Evolutionary conservation across 2,329 filamentous ascomycete genomes (phyloP).

Genomic region (Calonectria multiphialidica): DNA sequence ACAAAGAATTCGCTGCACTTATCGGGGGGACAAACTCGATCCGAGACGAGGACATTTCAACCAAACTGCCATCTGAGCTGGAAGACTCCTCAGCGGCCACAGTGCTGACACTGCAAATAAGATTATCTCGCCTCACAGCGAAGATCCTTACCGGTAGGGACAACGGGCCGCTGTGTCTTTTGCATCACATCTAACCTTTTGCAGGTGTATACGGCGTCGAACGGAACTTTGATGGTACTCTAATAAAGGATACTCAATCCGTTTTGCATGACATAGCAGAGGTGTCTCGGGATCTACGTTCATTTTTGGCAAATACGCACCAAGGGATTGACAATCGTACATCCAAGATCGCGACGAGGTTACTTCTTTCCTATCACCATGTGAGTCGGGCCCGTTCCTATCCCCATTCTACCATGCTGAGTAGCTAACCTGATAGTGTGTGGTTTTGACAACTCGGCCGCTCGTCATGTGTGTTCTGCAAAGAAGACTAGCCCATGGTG

Average conservation of each 20-base stretch:
- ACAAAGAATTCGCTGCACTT: conserved; percentile 16
- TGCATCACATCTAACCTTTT: neutral
- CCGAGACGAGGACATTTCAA: conserved; percentile 20
- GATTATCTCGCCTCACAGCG: conserved; percentile 4
- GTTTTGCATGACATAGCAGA: neutral
- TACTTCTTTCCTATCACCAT: conserved; percentile 9
- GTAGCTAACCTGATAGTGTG: neutral
- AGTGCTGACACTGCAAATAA: conserved; percentile 3
- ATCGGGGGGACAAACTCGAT: conserved; percentile 18
- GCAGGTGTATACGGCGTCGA: conserved; percentile 15
- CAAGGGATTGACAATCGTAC: conserved; percentile 1
- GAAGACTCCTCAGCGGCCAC: neutral
- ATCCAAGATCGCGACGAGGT: conserved; percentile 4
- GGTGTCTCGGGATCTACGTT: conserved; percentile 1
- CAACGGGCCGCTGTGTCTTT: too few relatives aligned
- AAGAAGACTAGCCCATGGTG: neutral
- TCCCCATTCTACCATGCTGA: too few relatives aligned
- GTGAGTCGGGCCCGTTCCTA: neutral
- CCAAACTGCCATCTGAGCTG: conserved; percentile 14
- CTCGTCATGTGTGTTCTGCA: conserved; percentile 9
- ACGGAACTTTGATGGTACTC: conserved; percentile 12
- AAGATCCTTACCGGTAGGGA: neutral
- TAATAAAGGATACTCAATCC: conserved; percentile 17
- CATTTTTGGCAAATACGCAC: neutral
- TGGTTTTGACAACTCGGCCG: conserved; percentile 11